phyloP scores from a whole-genome alignment of 2,329 filamentous ascomycete genomes.

The Xylaria sp. region DNA sequence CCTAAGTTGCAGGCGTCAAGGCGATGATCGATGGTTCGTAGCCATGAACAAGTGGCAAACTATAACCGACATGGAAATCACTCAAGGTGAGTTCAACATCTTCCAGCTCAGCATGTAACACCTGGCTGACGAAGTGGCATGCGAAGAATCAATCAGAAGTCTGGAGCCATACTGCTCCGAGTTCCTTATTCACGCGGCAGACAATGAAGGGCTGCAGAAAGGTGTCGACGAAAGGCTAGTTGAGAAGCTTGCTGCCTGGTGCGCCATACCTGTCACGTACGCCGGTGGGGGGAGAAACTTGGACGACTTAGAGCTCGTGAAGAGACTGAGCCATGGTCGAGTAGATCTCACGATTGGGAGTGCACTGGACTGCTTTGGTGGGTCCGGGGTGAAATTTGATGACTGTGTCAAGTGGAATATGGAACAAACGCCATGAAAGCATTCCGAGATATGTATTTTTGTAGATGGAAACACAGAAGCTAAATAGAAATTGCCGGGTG shows the following conservation, averaged over 20 bases:
- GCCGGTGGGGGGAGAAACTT: conserved; percentile 88
- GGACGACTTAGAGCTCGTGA: conserved; percentile 82
- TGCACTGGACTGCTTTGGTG: conserved; percentile 94
- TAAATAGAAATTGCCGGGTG: conserved; percentile 16
- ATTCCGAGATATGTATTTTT: conserved; percentile 2
- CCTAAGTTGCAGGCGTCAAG: conserved; percentile 83
- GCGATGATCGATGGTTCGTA: conserved; percentile 82
- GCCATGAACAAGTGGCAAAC: conserved; percentile 99
- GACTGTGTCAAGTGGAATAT: conserved; percentile 91
- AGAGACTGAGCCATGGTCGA: conserved; percentile 75
- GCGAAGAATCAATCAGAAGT: conserved; percentile 73
- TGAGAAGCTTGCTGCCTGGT: conserved; percentile 78
- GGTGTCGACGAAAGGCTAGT: conserved; percentile 91
- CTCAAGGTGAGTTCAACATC: conserved; percentile 65
- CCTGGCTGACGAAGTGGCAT: neutral
- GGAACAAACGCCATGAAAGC: conserved; percentile 42
- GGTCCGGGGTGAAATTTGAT: conserved; percentile 81
- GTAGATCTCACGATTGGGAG: conserved; percentile 96
- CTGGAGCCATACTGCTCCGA: conserved; percentile 94
- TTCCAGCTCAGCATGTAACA: neutral
- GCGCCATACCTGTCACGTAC: conserved; percentile 91
- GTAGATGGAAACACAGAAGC: neutral
- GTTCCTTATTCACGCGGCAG: conserved; percentile 95
- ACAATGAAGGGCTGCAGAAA: conserved; percentile 91
- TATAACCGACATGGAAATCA: conserved; percentile 94